Conservation (phyloP, 2,329 filamentous ascomycete species). For the Coniochaeta ligniaria region DNA sequence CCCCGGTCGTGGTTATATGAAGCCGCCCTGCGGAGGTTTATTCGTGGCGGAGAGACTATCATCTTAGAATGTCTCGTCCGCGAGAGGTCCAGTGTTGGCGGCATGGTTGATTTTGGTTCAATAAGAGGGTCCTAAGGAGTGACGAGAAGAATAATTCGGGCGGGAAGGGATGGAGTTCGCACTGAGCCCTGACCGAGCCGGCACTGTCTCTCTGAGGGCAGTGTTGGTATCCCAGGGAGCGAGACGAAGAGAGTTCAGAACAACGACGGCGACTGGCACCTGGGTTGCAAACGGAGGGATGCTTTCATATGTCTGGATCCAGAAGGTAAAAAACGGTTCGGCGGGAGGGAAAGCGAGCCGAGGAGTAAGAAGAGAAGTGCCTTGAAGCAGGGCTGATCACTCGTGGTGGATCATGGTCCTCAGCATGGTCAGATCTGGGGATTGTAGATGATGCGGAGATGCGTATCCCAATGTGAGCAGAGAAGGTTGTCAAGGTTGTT, state of each 20-base stretch:
- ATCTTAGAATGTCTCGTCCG: slow-evolving; percentile 39
- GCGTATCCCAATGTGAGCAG: not conserved
- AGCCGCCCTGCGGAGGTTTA: slow-evolving; percentile 52
- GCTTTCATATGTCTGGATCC: not conserved
- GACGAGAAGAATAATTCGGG: not conserved
- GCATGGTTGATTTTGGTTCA: slow-evolving; percentile 26
- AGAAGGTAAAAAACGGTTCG: not conserved
- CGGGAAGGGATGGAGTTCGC: not conserved
- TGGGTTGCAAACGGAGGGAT: not conserved
- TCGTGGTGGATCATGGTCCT: not conserved
- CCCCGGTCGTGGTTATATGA: slow-evolving; percentile 50
- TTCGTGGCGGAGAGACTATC: slow-evolving; percentile 44
- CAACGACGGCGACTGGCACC: not conserved
- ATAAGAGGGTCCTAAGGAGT: slow-evolving; percentile 4
- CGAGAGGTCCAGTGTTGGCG: slow-evolving; percentile 37
- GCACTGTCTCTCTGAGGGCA: not conserved
- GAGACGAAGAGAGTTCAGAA: not conserved
- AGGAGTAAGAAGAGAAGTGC: not conserved
- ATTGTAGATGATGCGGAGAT: not conserved
- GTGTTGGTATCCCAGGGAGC: not conserved
- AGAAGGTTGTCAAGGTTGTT: not conserved
- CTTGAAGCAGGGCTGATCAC: not conserved
- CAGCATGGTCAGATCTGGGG: not conserved
- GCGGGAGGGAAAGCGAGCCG: not conserved
- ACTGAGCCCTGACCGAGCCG: not conserved